Evolutionary conservation across 1,284 basidiomycete species (phyloP), one percentile per base, ranked within the genome.

Genomic region (Coniferiporia weirii): DNA sequence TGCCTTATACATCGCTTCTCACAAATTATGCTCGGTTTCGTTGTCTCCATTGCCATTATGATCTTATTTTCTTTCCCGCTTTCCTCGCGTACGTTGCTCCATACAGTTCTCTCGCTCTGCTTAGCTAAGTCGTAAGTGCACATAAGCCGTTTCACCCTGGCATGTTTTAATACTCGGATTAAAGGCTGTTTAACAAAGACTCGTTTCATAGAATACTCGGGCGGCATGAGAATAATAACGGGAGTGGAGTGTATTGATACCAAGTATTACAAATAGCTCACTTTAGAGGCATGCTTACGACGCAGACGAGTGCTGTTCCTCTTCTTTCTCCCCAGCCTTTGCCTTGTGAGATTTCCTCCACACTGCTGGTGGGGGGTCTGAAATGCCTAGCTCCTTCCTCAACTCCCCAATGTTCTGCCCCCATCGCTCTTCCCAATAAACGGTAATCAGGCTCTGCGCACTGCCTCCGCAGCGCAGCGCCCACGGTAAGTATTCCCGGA

Each of bases 381-480:
- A 89, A 46, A 95, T 80, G n/a, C 93, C 91, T 17, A 96, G 76
- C 68, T 95, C 90, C 62, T 72, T 77, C 72, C 91, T 89, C 73
- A 98, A 78, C 57, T 93, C 87, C 1, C 82, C 82, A 3, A 96
- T 73, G 59, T 91, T 80, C 71, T 92, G 87, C 58, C 85, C 85
- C 95, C 95, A 99, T 61, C 94, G 77, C 71, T 93, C 81, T 74
- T 99, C 96, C 97, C 96, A 99, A 68, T 95, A 95, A 7, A 99
- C 87, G 0, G 89, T 89, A 59, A 98, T 91, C 60, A 99, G 73
- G 65, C 87, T 91, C 66, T 78, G 79, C 1, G 88, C 81, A 53
- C 76, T 81, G 27, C 85, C 82, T 0, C 93, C 95, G 61, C 89
- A 90, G 60, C 84, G 83, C 56, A 95, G 73, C 8, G 95, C 95